Base-by-base conservation (phyloP, 192 early-diverging fungal genomes). In the Backusella parvicylindrica region DNA sequence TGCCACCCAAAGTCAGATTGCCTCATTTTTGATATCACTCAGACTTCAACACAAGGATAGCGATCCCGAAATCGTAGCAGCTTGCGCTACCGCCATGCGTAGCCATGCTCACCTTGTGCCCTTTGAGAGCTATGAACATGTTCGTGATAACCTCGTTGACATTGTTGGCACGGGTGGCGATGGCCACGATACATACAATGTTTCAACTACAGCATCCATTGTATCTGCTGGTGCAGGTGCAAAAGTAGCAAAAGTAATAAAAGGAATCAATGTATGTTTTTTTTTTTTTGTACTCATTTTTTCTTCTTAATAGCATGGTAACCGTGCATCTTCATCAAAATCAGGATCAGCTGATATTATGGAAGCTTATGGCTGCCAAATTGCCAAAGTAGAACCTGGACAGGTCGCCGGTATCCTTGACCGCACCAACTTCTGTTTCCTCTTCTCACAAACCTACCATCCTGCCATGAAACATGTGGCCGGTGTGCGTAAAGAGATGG, bases 131-230 rank as follows among this genome's bases (percentile, higher is more conserved):
- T 77, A 89, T 32, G 71, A 75, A 1, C 79, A 84, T 28, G 77
- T 80, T 28, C 82, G 78, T 53, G 86, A 74, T 33, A 82, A 84
- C 56, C 75, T 95, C 7, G 90, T 91, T 2, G 97, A 99, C 76
- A 97, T 98, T 81, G 96, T 98, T 3, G 98, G 98, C 4, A 99
- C 98, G 1, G 98, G 98, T n/a, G 98, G 98, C 9, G 98, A 99
- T 84, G 97, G 97, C 16, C 94, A 95, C 78, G 89, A 98, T 81
- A 99, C 98, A 21, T 99, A 97, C 79, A 99, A 99, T 77, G 96
- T 98, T 15, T 94, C 92, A 1, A 99, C 98, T 0, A 95, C 98
- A 0, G 88, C 95, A 13, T 89, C 94, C 37, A 89, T 99, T 40
- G 93, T 99, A 0, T 93, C 93, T 13, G 98, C 96, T 1, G 97